These are phyloP conservation scores for Heliamphora pulchella DNA, from an alignment of 179 eudicot genomes.

Conservation along the genomic window DNA sequence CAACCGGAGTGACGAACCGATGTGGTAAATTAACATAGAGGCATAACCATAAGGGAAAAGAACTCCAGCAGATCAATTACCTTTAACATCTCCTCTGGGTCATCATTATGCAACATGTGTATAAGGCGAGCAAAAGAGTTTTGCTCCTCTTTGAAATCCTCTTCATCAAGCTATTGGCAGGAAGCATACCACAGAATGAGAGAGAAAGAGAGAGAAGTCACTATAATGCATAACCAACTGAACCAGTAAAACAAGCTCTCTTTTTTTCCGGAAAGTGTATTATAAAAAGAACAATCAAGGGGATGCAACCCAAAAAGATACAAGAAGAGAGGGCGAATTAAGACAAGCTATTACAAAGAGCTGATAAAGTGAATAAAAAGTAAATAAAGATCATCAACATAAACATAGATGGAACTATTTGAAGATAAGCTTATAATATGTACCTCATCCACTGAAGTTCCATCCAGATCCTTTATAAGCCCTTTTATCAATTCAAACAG, in stretches of 20 bases:
- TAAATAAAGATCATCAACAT: neutral
- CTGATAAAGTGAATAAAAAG: constrained; percentile 7
- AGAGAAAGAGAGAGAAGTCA: neutral
- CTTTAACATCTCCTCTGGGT: constrained; percentile 91
- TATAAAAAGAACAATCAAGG: too few species aligned
- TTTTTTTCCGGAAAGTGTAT: too few species aligned
- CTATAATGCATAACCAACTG: neutral
- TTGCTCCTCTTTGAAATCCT: constrained; percentile 93
- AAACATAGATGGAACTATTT: neutral
- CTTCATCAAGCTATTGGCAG: constrained; percentile 69
- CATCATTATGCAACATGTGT: constrained; percentile 83
- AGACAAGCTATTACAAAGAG: neutral
- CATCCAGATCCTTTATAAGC: constrained; percentile 71
- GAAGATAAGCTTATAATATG: neutral
- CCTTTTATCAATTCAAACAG: constrained; percentile 87
- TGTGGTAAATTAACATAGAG: neutral
- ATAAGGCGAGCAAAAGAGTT: constrained; percentile 95
- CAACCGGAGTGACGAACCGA: neutral
- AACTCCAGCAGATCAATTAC: constrained; percentile 29
- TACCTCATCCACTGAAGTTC: constrained; percentile 61
- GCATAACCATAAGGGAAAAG: neutral
- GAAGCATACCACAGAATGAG: constrained; percentile 13
- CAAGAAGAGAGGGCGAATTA: too few species aligned
- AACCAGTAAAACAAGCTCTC: neutral
- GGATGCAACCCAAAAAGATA: too few species aligned